Conservation (phyloP, 1,284 basidiomycete species). For the Phylloporus sp. region DNA sequence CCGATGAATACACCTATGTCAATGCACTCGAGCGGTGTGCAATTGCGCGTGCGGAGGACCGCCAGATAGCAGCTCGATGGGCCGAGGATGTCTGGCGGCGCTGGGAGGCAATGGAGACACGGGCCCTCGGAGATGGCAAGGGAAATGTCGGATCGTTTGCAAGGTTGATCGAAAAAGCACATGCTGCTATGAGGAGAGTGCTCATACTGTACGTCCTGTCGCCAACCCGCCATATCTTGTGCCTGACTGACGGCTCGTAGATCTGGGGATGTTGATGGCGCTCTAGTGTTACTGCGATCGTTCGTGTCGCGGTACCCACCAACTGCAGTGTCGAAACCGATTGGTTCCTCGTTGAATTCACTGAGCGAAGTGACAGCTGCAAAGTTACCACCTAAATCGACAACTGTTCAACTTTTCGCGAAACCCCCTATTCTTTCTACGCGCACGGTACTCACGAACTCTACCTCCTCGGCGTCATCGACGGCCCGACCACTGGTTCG, state of each 20-base stretch:
- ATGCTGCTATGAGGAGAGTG: slow-evolving; percentile 66
- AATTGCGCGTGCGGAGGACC: slow-evolving; percentile 50
- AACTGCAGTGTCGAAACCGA: slow-evolving; percentile 33
- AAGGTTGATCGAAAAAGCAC: slow-evolving; percentile 61
- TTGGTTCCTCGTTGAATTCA: not conserved
- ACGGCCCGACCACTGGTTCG: slow-evolving; percentile 66
- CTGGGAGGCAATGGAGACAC: slow-evolving; percentile 54
- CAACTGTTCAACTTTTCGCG: slow-evolving; percentile 21
- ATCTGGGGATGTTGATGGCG: slow-evolving; percentile 52
- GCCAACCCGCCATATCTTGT: slow-evolving; percentile 1
- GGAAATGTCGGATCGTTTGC: slow-evolving; percentile 30
- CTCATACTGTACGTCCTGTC: slow-evolving; percentile 54
- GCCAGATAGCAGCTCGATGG: slow-evolving; percentile 49
- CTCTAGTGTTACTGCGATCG: slow-evolving; percentile 52
- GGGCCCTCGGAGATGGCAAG: slow-evolving; percentile 28
- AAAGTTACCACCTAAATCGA: slow-evolving; percentile 6
- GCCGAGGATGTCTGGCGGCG: slow-evolving; percentile 61
- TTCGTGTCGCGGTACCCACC: slow-evolving; percentile 69
- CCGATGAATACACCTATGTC: slow-evolving; percentile 62
- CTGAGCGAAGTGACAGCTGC: not conserved
- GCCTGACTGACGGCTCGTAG: slow-evolving; percentile 39
- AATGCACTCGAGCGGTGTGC: slow-evolving; percentile 74
- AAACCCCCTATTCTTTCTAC: slow-evolving; percentile 56
- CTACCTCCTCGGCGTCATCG: slow-evolving; percentile 16
- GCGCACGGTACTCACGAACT: slow-evolving; percentile 49